phyloP scores from a whole-genome alignment of 192 early-diverging fungal genomes.

The Kickxella alabastrina region DNA sequence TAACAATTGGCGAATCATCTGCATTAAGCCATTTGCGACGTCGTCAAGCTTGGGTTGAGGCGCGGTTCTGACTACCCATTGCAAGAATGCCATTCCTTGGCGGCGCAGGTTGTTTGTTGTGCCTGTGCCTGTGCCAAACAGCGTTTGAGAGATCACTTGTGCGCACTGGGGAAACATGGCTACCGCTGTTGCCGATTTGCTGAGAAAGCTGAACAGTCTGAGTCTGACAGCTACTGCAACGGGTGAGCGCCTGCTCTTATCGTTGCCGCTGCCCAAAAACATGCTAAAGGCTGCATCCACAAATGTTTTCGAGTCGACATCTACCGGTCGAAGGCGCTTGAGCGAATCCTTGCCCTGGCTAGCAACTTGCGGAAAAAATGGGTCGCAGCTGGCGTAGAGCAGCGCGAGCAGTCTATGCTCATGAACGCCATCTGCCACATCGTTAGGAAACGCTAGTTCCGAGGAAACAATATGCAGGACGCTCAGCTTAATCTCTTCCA shows the following conservation, averaged over 20 bases:
- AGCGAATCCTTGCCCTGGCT: conserved; percentile 74
- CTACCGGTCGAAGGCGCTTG: conserved; percentile 62
- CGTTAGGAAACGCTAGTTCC: conserved; percentile 43
- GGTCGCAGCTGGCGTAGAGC: conserved; percentile 55
- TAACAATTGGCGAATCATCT: conserved; percentile 60
- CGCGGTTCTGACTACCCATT: conserved; percentile 84
- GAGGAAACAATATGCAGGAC: conserved; percentile 28
- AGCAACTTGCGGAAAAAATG: conserved; percentile 62
- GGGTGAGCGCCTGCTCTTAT: conserved; percentile 15
- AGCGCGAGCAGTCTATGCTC: conserved; percentile 52
- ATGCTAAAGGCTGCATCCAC: conserved; percentile 55
- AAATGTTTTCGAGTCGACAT: conserved; percentile 64
- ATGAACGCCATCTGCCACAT: conserved; percentile 34
- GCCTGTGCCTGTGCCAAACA: conserved; percentile 62
- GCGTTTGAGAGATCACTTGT: conserved; percentile 73
- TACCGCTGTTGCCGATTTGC: conserved; percentile 62
- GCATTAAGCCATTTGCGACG: conserved; percentile 64
- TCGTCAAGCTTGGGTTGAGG: conserved; percentile 51
- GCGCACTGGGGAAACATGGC: conserved; percentile 66
- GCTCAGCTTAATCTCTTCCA: conserved; percentile 21
- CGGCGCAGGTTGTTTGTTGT: conserved; percentile 65
- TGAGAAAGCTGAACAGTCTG: conserved; percentile 37
- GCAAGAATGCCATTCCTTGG: conserved; percentile 77
- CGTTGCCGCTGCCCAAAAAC: conserved; percentile 56
- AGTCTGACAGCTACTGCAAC: conserved; percentile 18